Evolutionary conservation across 768 basidiomycete genomes (phyloP), one percentile per base, ranked within the genome.

Genomic region (Leccinum incarnatum): DNA sequence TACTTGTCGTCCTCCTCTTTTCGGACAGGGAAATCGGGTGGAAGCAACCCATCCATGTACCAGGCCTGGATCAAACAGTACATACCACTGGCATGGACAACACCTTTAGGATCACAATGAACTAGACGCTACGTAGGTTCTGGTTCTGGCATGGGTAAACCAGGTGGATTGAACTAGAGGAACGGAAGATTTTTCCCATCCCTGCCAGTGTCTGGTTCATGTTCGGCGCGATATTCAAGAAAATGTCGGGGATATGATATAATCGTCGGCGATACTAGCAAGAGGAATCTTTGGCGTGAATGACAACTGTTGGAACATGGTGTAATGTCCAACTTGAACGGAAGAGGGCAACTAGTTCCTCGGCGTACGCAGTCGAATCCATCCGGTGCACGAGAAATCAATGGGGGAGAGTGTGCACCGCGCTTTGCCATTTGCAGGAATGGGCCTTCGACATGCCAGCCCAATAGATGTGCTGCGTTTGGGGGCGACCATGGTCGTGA

Each of bases 361-460:
- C 91, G 1, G 83, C 74, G 15, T 82, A 80, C 3, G 80, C 72
- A 80, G 25, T 75, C 74, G 60, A 85, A 81, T 5, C 88, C 87
- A n/a, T 83, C 77, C 1, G 78, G 76, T 1, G 91, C 90, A 23
- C 81, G 63, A 25, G 83, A 70, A 30, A 92, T 83, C 72, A 84
- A 84, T 3, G 83, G 77, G 3, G 84, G 82, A 1, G 88, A 81
- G 69, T 96, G 94, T 2, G 90, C 91, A 2, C 94, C 94, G 47
- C 89, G 85, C 70, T 93, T 93, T n/a, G 81, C 80, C 42, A 84
- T 74, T 55, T 92, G 87, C 45, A 95, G 79, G 77, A 95, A 95
- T 0, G 94, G 93, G 0, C 94, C 94, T 73, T 96, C 94, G 25
- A 83, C 90, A 63, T 96, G 94, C 88, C 90, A 95, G 27, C 94